Conservation (phyloP, 2,329 filamentous ascomycete genomes). For the Hysterium pulicare region DNA sequence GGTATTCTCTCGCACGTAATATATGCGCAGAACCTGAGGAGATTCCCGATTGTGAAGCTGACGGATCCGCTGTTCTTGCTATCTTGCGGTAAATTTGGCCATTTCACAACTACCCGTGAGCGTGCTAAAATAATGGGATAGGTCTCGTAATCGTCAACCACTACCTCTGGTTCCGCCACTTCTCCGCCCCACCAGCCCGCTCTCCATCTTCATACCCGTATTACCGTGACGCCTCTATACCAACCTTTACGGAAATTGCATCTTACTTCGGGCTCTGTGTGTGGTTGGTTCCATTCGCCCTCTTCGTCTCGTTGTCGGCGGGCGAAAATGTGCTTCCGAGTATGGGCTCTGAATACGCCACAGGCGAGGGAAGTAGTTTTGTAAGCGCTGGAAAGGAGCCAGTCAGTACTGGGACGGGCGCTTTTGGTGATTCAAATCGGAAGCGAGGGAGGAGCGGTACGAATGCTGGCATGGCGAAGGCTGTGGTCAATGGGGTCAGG, state of each 20-base stretch:
- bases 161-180: conserved; percentile 93
- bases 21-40: conserved; percentile 82
- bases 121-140: conserved; percentile 30
- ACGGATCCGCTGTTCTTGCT: conserved; percentile 81
- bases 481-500: conserved; percentile 57
- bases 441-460: conserved; percentile 51
- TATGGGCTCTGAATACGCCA: conserved; percentile 75
- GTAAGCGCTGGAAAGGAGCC: conserved; percentile 43
- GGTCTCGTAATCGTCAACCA: conserved; percentile 85
- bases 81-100: conserved; percentile 65
- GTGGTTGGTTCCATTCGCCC: conserved; percentile 91
- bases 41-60: conserved; percentile 75
- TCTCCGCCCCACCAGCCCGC: conserved; percentile 57
- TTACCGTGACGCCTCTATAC: conserved; percentile 25
- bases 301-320: conserved; percentile 91
- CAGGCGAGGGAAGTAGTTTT: conserved; percentile 54
- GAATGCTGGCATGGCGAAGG: conserved; percentile 54
- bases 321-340: conserved; percentile 93
- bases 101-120: background rate
- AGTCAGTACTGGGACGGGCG: conserved; percentile 27
- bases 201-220: conserved; percentile 56
- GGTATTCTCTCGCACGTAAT: conserved; percentile 78
- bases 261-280: conserved; percentile 96
- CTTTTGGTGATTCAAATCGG: conserved; percentile 26
- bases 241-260: conserved; percentile 84